Evolutionary conservation across 1,284 basidiomycete species (phyloP).

Genomic region (Malassezia arunalokei): DNA sequence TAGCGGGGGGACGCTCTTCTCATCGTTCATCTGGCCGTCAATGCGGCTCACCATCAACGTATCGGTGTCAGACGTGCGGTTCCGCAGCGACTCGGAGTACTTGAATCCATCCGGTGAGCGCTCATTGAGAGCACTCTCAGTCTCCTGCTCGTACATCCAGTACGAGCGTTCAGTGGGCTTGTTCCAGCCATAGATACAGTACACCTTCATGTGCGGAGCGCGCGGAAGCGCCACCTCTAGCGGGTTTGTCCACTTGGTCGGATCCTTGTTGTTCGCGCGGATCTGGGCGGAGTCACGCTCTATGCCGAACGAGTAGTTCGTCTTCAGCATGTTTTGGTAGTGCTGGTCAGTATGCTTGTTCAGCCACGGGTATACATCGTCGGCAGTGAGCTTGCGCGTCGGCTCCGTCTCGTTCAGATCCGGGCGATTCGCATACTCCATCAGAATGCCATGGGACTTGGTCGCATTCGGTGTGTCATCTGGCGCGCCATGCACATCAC

Average conservation of each 20-base stretch:
- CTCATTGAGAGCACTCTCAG: neutral
- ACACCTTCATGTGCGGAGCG: slow-evolving; percentile 84
- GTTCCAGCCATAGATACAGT: slow-evolving; percentile 87
- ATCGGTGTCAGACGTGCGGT: neutral
- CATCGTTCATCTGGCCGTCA: slow-evolving; percentile 16
- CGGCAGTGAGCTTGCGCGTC: slow-evolving; percentile 56
- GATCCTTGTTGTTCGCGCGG: slow-evolving; percentile 41
- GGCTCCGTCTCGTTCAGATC: neutral
- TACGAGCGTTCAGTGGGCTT: slow-evolving; percentile 76
- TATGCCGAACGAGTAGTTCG: slow-evolving; percentile 86
- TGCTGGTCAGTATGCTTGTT: slow-evolving; percentile 66
- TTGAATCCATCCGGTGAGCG: neutral
- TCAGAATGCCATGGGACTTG: slow-evolving; percentile 58
- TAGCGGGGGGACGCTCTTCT: slow-evolving; percentile 26
- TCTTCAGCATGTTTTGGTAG: slow-evolving; percentile 74
- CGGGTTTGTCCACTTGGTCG: slow-evolving; percentile 71
- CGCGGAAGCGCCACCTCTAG: slow-evolving; percentile 66
- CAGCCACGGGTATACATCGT: slow-evolving; percentile 66
- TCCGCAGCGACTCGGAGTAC: neutral
- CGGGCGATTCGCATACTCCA: slow-evolving; percentile 13
- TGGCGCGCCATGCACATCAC: slow-evolving; percentile 51
- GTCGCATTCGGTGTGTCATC: slow-evolving; percentile 26
- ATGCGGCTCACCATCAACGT: slow-evolving; percentile 3
- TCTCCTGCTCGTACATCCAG: slow-evolving; percentile 15
- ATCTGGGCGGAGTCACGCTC: slow-evolving; percentile 56